A percentile compares a stretch with the other conserved stretches of the same genome.
Conservation (phyloP, 164 flowering plant species). For the Umbellularia californica region DNA sequence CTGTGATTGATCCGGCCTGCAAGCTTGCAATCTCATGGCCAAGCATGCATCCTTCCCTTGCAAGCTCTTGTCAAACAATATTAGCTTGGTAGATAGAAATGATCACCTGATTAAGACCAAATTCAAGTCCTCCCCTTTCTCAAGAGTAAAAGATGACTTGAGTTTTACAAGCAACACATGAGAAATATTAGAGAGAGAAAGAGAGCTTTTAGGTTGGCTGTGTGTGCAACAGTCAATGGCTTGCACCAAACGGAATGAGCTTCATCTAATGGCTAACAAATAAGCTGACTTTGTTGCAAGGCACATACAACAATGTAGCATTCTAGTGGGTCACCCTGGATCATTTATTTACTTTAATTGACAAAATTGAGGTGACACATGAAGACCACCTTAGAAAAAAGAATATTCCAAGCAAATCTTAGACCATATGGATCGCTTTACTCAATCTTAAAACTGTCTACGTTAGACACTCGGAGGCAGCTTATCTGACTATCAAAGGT, state of each 20-base stretch:
- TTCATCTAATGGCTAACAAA: constrained; percentile 6
- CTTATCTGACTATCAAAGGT: background rate
- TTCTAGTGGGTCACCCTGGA: background rate
- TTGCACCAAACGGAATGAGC: constrained; percentile 2
- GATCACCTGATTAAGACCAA: background rate
- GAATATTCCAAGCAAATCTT: background rate
- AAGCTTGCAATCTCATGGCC: background rate
- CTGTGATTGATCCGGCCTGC: background rate
- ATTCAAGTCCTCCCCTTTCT: background rate
- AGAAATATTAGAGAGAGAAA: background rate
- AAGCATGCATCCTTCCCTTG: background rate
- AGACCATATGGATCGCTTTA: background rate
- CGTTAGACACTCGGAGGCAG: background rate
- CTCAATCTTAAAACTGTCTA: background rate
- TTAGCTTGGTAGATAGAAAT: no score
- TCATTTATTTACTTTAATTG: background rate
- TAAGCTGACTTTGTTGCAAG: constrained; percentile 1
- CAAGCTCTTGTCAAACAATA: background rate
- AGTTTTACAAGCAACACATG: background rate
- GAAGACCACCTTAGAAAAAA: constrained; percentile 1
- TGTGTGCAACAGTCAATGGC: constrained; percentile 2
- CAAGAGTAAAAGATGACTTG: background rate
- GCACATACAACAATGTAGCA: background rate
- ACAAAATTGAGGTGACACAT: background rate
- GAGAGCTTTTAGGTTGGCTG: background rate